These are phyloP conservation scores for Dothistroma pini DNA, from an alignment of 2,329 filamentous ascomycete genomes.

Conservation along the genomic window DNA sequence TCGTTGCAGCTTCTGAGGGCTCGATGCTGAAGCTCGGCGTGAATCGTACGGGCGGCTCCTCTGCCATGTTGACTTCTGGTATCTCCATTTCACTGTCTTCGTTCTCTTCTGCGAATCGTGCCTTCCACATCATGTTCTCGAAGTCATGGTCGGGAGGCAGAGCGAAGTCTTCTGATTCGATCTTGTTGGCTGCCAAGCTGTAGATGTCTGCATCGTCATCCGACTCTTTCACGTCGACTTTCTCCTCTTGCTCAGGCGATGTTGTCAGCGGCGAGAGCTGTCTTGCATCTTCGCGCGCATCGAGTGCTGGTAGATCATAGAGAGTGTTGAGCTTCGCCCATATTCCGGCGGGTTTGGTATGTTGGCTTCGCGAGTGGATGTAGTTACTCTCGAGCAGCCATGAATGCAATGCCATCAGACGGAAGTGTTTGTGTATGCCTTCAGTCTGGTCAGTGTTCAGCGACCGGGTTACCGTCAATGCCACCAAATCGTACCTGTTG, in stretches of 20 bases:
- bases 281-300: constrained; percentile 70
- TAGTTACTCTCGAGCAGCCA: constrained; percentile 34
- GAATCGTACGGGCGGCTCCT: constrained; percentile 33
- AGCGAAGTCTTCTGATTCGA: constrained; percentile 40
- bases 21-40: constrained; percentile 33
- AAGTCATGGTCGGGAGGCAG: constrained; percentile 40
- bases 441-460: constrained; percentile 12
- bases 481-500: constrained; percentile 61
- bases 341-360: constrained; percentile 86
- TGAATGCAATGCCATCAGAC: constrained; percentile 70
- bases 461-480: neutral
- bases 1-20: constrained; percentile 24
- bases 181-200: constrained; percentile 35
- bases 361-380: constrained; percentile 41
- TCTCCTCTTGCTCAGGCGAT: constrained; percentile 32
- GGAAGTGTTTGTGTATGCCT: constrained; percentile 93
- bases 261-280: constrained; percentile 41
- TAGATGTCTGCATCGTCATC: constrained; percentile 39
- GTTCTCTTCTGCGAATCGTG: constrained; percentile 29
- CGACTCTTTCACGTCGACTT: constrained; percentile 37
- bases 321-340: constrained; percentile 81
- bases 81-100: constrained; percentile 28
- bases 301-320: constrained; percentile 81
- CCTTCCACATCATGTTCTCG: constrained; percentile 44
- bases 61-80: constrained; percentile 32